Evolutionary conservation across 805 yeast genomes (phyloP), one percentile per base, ranked within the genome.

Genomic region (Debaryomyces prosopidis): DNA sequence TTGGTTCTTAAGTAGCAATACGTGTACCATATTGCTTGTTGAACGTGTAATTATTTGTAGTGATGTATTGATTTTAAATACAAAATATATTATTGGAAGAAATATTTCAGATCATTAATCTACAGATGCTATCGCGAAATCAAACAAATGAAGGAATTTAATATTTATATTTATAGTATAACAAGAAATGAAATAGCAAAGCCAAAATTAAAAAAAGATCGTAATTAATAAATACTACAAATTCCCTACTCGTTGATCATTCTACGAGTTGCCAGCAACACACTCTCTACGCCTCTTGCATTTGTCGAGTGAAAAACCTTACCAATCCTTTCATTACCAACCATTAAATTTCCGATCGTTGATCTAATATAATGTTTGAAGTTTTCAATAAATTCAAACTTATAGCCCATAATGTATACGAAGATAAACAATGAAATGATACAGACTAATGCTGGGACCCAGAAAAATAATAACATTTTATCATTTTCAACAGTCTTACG

Each of bases 381-480:
- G 33, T 52, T 52, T 44, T 72, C 76, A 36, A 72, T 63, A 39
- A 58, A 43, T 43, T 66, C 69, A 41, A 71, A 59, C 52, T 60
- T 58, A 57, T 65, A 68, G 3, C 76, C 77, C 58, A 71, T 63
- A 14, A 69, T 60, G n/a, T 65, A 58, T 18, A 71, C 59, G 54
- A 77, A 62, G 43, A 77, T 70, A 53, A 75, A 71, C 5, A 81
- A 66, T 2, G 82, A 68, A 14, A 84, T 64, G 27, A 87, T 60
- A 16, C 84, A 54, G 42, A 89, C 67, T 62, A 80, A 66, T 32
- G 87, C 76, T 11, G 97, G 97, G 46, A 90, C 67, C 97, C 97
- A 91, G 76, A 91, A 90, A 62, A 91, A 88, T 49, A 89, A 68
- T 51, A 91, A 73, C 88, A 89, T 85, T 58, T 81, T 85, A 65